Evolutionary conservation across 345 rosid species (phyloP), one percentile per base, ranked within the genome.

Genomic region (Melaleuca alternifolia): DNA sequence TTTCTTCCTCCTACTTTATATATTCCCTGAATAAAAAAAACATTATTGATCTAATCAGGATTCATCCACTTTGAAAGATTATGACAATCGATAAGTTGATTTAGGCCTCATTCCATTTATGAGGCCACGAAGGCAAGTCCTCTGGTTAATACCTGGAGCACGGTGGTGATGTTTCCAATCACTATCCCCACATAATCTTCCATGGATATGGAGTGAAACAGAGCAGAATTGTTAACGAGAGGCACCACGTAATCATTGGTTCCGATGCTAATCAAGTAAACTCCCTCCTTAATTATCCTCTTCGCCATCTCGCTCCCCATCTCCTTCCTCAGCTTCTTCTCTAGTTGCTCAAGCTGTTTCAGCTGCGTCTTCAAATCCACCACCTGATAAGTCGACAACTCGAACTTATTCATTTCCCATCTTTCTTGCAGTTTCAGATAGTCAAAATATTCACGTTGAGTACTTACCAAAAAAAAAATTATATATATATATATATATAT

Each of bases 101-200:
- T 41, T 41, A 41, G 41, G 41, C 41, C 41, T 41, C 41, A 41
- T 41, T 41, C 41, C 41, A 41, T 41, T 41, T 41, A 41, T 41
- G 41, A 41, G 41, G 41, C 41, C 41, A 41, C 41, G 4, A 41
- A 41, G 41, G 41, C 41, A 41, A 41, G 41, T 2, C 41, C 41
- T 57, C 24, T 26, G 62, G 62, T 26, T 13, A 11, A 13, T 86
- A 90, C 89, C 85, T 86, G 76, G 53, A 88, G 33, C 14, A 51
- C 86, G n/a, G 54, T 5, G 48, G 89, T 82, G 15, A 90, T 33
- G 85, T 90, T 88, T 23, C 89, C 87, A 1, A 88, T 54, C 33
- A 90, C 88, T 83, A 51, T 33, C n/a, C 51, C 51, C 16, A 88
- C 87, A 16, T 44, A 50, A 6, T 87, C 82, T 51, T 30, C 48